Base-by-base conservation (phyloP, 2,329 filamentous ascomycete genomes). In the Colletotrichum tabaci region DNA sequence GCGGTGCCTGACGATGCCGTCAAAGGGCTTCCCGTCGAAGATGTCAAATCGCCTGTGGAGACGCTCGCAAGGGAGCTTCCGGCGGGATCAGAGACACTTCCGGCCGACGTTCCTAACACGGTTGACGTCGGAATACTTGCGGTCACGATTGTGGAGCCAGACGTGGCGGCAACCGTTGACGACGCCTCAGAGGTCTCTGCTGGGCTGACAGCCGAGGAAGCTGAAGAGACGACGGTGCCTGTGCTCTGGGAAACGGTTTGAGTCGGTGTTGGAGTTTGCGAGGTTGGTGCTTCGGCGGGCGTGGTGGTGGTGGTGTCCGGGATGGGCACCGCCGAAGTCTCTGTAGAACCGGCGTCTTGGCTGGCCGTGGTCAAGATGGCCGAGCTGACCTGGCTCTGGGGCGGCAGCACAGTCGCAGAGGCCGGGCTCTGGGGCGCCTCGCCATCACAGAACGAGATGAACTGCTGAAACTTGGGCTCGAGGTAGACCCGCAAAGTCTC, bases 401-500 rank as follows among this genome's bases (percentile, higher is more conserved):
- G 75, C 6, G 82, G 81, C 44, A 78, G 78, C 0, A 73, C 67
- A 2, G 75, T 73, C 8, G 65, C 63, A 21, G 73, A 57, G 2
- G 73, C 52, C 8, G 73, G 73, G 13, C 75, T 71, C 40, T 74
- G 69, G 1, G 77, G 62, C 9, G 71, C 60, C 15, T 72, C 72
- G 8, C 78, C 78, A 0, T 77, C 30, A 74, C 89, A 91, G 75
- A 79, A 90, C 44, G 78, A 74, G 42, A 87, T 7, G 66, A 80
- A 89, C 74, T 88, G 86, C 0, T 62, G 30, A 49, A 88, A 87
- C 16, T 77, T 67, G 0, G 80, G 77, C 0, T 76, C 71, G 1
- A 87, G 72, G 70, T 86, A 84, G 1, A 77, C 75, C 42, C 79
- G 76, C 9, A 75, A 73, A 0, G 78, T 77, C 2, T 79, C 50